Conservation (phyloP, 805 yeast species). For the Saccharomycopsis sp. region DNA sequence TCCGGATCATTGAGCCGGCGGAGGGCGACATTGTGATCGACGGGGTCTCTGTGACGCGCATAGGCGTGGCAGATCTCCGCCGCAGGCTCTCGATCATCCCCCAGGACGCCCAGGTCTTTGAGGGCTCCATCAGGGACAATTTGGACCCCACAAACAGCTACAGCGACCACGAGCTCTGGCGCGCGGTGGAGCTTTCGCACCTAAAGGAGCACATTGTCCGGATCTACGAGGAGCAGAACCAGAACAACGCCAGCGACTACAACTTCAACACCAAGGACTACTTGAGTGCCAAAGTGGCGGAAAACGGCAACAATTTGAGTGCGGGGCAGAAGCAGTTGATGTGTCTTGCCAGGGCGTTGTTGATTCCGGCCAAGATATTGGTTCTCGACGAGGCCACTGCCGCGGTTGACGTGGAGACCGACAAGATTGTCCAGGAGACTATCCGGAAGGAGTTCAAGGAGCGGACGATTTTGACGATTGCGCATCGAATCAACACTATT, state of each 20-base stretch:
- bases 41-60: slow-evolving; percentile 51
- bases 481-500: slow-evolving; percentile 77
- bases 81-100: slow-evolving; percentile 79
- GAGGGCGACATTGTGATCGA: slow-evolving; percentile 74
- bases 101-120: slow-evolving; percentile 88
- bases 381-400: slow-evolving; percentile 86
- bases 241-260: slow-evolving; percentile 39
- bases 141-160: slow-evolving; percentile 72
- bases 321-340: slow-evolving; percentile 74
- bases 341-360: slow-evolving; percentile 75
- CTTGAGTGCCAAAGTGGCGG: slow-evolving; percentile 49
- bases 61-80: slow-evolving; percentile 76
- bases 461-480: slow-evolving; percentile 76
- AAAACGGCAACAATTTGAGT: slow-evolving; percentile 67
- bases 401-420: slow-evolving; percentile 83
- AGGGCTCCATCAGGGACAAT: slow-evolving; percentile 79
- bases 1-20: slow-evolving; percentile 64
- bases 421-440: slow-evolving; percentile 68
- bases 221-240: slow-evolving; percentile 44
- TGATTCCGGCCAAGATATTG: slow-evolving; percentile 55
- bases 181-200: slow-evolving; percentile 70
- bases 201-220: slow-evolving; percentile 54
- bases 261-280: slow-evolving; percentile 4
- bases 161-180: slow-evolving; percentile 78
- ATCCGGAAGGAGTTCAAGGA: slow-evolving; percentile 68